phyloP scores from a whole-genome alignment of 2,329 filamentous ascomycete genomes.

The Dactylellina sp. region DNA sequence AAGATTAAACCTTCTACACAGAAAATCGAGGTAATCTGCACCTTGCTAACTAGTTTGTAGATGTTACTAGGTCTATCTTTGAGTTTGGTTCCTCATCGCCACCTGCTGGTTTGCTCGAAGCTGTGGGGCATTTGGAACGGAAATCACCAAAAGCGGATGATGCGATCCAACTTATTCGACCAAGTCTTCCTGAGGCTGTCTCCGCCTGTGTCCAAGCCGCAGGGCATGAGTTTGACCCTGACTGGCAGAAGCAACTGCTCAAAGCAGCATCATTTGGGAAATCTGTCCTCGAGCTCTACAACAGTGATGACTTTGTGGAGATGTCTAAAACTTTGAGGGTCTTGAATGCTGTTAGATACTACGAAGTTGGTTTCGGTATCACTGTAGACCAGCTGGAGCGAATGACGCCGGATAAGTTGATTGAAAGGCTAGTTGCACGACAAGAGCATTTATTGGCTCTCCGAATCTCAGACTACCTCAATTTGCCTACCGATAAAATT shows the following conservation, averaged over 20 bases:
- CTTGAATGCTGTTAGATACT: constrained; percentile 90
- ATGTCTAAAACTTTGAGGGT: constrained; percentile 96
- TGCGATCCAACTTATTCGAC: constrained; percentile 91
- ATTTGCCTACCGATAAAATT: constrained; percentile 85
- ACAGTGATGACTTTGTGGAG: constrained; percentile 97
- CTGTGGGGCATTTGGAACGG: constrained; percentile 87
- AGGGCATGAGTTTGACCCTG: constrained; percentile 86
- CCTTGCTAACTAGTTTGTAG: constrained; percentile 62
- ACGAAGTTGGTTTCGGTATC: constrained; percentile 87
- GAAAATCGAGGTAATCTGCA: not conserved
- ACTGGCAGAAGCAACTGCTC: constrained; percentile 96
- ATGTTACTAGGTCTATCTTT: constrained; percentile 88
- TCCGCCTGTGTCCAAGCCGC: constrained; percentile 93
- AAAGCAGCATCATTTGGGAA: constrained; percentile 98
- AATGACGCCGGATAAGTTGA: constrained; percentile 87
- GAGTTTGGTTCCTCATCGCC: constrained; percentile 87
- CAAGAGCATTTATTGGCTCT: constrained; percentile 92
- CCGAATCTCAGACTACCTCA: constrained; percentile 86
- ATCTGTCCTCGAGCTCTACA: constrained; percentile 95
- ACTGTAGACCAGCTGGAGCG: constrained; percentile 88
- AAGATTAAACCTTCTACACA: constrained; percentile 58
- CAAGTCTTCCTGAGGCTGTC: constrained; percentile 89
- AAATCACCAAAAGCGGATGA: constrained; percentile 98
- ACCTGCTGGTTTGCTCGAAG: constrained; percentile 91
- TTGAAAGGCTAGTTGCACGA: constrained; percentile 85